phyloP scores from a whole-genome alignment of 148 eudicot species.

The Suaeda aralocaspica region DNA sequence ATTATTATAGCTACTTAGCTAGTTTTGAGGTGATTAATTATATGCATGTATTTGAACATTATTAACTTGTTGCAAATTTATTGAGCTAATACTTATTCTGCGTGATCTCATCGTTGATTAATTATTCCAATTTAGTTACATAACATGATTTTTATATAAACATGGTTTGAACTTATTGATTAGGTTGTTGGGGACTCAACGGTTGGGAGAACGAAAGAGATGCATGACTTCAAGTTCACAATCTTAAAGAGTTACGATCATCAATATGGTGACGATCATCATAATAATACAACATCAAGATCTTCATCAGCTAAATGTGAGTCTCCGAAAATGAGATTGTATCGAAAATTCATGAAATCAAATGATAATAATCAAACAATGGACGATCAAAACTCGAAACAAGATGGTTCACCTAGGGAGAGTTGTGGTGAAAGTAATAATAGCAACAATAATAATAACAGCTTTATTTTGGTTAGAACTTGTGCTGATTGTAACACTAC shows the following conservation, averaged over 20 bases:
- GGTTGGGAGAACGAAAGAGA: background rate
- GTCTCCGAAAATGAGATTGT: background rate
- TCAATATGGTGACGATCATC: background rate
- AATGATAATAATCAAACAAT: background rate
- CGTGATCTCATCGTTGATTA: no score
- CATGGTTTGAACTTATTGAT: no score
- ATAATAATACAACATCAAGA: background rate
- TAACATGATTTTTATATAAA: no score
- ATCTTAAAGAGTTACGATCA: background rate
- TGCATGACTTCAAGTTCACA: background rate
- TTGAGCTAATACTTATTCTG: no score
- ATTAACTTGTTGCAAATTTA: no score
- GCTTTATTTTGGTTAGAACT: slow-evolving; percentile 48
- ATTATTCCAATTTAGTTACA: no score
- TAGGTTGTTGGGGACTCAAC: background rate
- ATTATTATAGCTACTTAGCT: no score
- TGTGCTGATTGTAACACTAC: slow-evolving; percentile 75
- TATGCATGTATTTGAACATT: no score
- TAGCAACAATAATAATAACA: slow-evolving; percentile 32
- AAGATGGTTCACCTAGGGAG: background rate
- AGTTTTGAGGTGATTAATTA: no score
- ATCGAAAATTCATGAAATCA: background rate
- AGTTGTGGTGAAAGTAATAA: background rate
- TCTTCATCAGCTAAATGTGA: background rate
- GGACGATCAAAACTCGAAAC: background rate